Evolutionary conservation across 495 filamentous ascomycete species (phyloP).

Genomic region (Penicillium longicatenatum): DNA sequence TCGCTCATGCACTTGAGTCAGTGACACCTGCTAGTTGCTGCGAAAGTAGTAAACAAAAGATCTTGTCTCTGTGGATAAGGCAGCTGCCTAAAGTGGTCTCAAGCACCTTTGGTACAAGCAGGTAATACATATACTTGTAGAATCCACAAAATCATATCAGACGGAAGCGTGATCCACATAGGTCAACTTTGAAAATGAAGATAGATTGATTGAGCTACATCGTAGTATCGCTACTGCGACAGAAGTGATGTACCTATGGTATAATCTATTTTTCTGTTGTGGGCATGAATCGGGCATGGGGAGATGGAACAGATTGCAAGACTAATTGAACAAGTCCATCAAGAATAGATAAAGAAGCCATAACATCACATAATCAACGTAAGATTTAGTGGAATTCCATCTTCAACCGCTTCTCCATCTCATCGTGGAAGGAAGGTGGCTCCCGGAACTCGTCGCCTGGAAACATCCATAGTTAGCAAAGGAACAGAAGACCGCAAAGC

Average conservation of each 20-base stretch:
- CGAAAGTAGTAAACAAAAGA: no score
- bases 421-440: conserved; percentile 74
- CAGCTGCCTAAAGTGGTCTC: no score
- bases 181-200: background rate
- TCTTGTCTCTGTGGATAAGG: no score
- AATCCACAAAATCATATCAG: background rate
- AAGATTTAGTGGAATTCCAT: conserved; percentile 60
- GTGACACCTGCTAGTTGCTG: no score
- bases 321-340: conserved; percentile 28
- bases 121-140: background rate
- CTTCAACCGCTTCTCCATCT: conserved; percentile 88
- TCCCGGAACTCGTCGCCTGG: conserved; percentile 64
- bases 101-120: background rate
- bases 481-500: conserved; percentile 3
- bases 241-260: conserved; percentile 6
- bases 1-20: no score
- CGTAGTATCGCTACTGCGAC: background rate
- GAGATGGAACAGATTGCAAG: conserved; percentile 13
- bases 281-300: conserved; percentile 10
- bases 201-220: conserved; percentile 16
- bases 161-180: background rate
- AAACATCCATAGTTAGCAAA: conserved; percentile 6
- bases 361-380: conserved; percentile 14
- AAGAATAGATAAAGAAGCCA: conserved; percentile 18
- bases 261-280: conserved; percentile 25